Conservation (phyloP, 805 yeast genomes). For the Saturnispora serradocipensis region DNA sequence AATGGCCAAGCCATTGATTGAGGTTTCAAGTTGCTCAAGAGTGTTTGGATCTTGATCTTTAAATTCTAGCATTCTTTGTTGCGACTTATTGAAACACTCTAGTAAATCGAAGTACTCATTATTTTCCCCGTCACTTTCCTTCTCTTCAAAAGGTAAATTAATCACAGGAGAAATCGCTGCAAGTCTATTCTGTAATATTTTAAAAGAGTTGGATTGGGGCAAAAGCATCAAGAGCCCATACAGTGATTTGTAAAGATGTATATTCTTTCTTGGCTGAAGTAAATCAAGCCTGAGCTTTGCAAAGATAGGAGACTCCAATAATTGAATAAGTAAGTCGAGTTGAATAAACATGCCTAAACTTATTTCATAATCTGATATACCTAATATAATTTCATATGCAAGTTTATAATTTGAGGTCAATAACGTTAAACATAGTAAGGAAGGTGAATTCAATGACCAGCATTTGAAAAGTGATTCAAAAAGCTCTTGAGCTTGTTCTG, state of each 20-base stretch:
- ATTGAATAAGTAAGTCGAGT: slow-evolving; percentile 79
- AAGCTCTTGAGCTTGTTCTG: slow-evolving; percentile 28
- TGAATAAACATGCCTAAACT: slow-evolving; percentile 74
- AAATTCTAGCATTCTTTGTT: slow-evolving; percentile 26
- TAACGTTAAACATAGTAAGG: slow-evolving; percentile 76
- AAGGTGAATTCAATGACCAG: slow-evolving; percentile 89
- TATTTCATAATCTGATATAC: slow-evolving; percentile 75
- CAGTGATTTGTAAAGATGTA: slow-evolving; percentile 74
- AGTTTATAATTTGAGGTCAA: slow-evolving; percentile 82
- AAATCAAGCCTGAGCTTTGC: slow-evolving; percentile 78
- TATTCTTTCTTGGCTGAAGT: slow-evolving; percentile 77
- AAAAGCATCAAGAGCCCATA: slow-evolving; percentile 89
- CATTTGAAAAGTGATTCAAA: slow-evolving; percentile 73
- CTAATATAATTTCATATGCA: slow-evolving; percentile 72
- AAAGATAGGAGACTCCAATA: slow-evolving; percentile 88
- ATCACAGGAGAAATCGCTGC: slow-evolving; percentile 42
- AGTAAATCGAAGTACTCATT: slow-evolving; percentile 28
- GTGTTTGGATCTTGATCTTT: slow-evolving; percentile 9
- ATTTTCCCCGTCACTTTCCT: slow-evolving; percentile 16
- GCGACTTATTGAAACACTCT: slow-evolving; percentile 41
- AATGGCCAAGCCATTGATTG: slow-evolving; percentile 4
- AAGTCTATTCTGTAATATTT: slow-evolving; percentile 68
- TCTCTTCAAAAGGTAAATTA: slow-evolving; percentile 20
- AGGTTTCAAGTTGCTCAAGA: not conserved
- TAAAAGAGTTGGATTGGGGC: slow-evolving; percentile 89